Evolutionary conservation across 768 basidiomycete species (phyloP), one percentile per base, ranked within the genome.

Genomic region (Strobilomyces confusus): DNA sequence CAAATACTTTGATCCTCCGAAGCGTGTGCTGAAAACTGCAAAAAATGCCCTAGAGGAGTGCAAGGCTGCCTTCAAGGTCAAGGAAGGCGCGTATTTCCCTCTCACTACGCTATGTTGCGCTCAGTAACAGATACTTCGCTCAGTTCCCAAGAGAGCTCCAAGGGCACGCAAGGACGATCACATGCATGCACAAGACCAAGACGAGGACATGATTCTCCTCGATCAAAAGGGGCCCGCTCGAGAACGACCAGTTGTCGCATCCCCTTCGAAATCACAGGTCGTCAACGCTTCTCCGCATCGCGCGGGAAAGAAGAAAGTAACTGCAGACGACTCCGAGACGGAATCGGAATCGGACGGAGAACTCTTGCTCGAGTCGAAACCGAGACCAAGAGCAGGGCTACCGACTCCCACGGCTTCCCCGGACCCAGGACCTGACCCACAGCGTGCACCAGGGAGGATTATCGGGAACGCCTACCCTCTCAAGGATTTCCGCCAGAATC

Each of bases 1-100:
- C 26, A 92, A 88, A 64, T 98, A 89, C 69, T 85, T 97, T 60
- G 75, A 91, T 12, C 83, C 91, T 5, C 95, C 95, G 0, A 77
- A 72, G 30, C 77, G 75, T 30, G 81, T 89, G 1, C 69, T 87
- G 14, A 88, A 89, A 63, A 75, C 78, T 13, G 79, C 88, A 0
- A 70, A 71, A 40, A 69, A 73, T 1, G 73, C 83, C 0, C 73
- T 87, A 20, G 80, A 86, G 52, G 75, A 79, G 20, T 86, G 86
- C 60, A 85, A 82, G 65, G 64, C 72, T 7, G 73, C 66, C 1
- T 84, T 98, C 73, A 89, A 88, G 37, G 80, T 97, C 52, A 89
- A 86, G 71, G 77, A 86, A 75, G 89, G 94, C 80, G 52, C 25
- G 76, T 62, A 7, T 48, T 51, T 29, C 13, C 25, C 5, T 6